Evolutionary conservation across 2,329 filamentous ascomycete species (phyloP).

Genomic region (Fusarium sp.): DNA sequence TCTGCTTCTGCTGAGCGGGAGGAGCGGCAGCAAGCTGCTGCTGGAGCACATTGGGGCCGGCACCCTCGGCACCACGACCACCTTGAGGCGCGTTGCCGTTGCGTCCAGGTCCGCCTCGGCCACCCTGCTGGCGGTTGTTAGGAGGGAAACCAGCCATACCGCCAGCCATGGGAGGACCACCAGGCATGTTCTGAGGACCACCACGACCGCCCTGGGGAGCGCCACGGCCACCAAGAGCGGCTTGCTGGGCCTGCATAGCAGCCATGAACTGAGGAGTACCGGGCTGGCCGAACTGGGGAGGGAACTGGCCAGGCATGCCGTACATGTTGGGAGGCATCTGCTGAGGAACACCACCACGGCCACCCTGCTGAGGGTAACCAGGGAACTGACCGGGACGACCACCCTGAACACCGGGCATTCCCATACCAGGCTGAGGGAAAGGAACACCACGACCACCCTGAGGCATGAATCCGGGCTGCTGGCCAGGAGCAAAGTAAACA

Average conservation of each 20-base stretch:
- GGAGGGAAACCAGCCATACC: constrained; percentile 67
- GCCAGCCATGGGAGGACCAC: constrained; percentile 71
- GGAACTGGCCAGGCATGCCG: constrained; percentile 81
- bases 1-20: constrained; percentile 93
- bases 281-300: constrained; percentile 82
- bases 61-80: constrained; percentile 55
- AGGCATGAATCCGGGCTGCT: constrained; percentile 76
- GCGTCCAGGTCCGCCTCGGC: constrained; percentile 56
- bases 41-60: constrained; percentile 57
- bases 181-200: constrained; percentile 67
- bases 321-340: constrained; percentile 91
- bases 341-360: constrained; percentile 86
- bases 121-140: constrained; percentile 64
- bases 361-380: constrained; percentile 85
- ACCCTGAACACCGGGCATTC: constrained; percentile 77
- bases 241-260: constrained; percentile 80
- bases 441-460: constrained; percentile 72
- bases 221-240: constrained; percentile 69
- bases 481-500: constrained; percentile 90
- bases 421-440: constrained; percentile 72
- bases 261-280: constrained; percentile 82
- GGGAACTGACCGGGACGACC: constrained; percentile 89
- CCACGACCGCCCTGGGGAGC: constrained; percentile 75
- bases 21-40: constrained; percentile 65
- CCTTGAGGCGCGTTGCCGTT: constrained; percentile 60